Conservation (phyloP, 2,329 filamentous ascomycete genomes). For the Mycogone perniciosa region DNA sequence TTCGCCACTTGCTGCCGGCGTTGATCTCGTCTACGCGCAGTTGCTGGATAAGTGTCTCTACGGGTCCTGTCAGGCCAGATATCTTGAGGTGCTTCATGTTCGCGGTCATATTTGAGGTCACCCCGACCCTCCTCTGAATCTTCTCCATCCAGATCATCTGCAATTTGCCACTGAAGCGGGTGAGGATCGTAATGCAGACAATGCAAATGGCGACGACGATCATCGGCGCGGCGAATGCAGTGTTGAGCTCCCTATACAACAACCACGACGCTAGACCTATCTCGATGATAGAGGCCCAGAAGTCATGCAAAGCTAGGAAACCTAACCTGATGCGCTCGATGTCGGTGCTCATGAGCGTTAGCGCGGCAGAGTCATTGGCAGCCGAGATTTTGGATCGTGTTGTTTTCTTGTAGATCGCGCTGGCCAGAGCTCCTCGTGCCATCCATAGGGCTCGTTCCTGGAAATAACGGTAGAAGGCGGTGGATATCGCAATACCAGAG, state of each 20-base stretch:
- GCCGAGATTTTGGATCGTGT: constrained; percentile 25
- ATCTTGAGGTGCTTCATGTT: constrained; percentile 30
- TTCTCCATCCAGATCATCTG: constrained; percentile 32
- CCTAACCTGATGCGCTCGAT: constrained; percentile 36
- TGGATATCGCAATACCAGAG: constrained; percentile 31
- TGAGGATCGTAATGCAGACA: constrained; percentile 9
- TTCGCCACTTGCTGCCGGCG: constrained; percentile 22
- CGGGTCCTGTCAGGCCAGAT: constrained; percentile 22
- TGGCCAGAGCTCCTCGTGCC: constrained; percentile 26
- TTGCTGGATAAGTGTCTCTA: constrained; percentile 23
- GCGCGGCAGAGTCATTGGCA: constrained; percentile 32
- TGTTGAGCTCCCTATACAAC: constrained; percentile 39
- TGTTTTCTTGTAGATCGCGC: constrained; percentile 30
- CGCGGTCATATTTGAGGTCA: constrained; percentile 25
- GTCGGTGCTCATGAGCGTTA: constrained; percentile 45
- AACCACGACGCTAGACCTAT: constrained; percentile 41
- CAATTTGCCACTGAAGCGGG: constrained; percentile 8
- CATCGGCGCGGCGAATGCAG: constrained; percentile 42
- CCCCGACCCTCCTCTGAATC: constrained; percentile 29
- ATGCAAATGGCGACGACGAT: constrained; percentile 31
- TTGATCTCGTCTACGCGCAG: constrained; percentile 25
- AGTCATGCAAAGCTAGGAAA: constrained; percentile 30
- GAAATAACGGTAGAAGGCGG: not conserved
- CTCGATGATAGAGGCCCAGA: constrained; percentile 37
- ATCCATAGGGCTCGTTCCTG: constrained; percentile 3